These are phyloP conservation scores for Rosellinia necatrix DNA, from an alignment of 2,329 filamentous ascomycete species.

Conservation along the genomic window DNA sequence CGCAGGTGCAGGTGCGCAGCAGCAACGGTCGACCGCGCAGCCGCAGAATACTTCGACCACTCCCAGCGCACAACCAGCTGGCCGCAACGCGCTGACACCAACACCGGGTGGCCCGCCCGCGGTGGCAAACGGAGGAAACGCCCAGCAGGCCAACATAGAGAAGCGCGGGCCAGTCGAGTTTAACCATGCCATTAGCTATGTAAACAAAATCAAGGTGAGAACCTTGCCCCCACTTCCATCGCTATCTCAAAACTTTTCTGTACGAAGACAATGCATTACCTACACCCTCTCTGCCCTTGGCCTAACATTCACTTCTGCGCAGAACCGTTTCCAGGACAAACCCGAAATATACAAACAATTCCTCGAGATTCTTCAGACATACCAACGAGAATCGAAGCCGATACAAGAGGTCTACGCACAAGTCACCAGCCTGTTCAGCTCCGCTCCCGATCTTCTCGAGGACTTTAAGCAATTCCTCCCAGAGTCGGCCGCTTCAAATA, in stretches of 20 bases:
- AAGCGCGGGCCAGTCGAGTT: conserved; percentile 96
- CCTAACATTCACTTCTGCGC: conserved; percentile 26
- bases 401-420: conserved; percentile 98
- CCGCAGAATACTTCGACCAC: conserved; percentile 43
- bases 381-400: conserved; percentile 95
- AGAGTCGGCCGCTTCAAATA: conserved; percentile 71
- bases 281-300: not conserved
- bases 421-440: conserved; percentile 91
- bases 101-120: conserved; percentile 62
- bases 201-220: conserved; percentile 97
- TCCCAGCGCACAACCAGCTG: conserved; percentile 49
- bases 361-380: conserved; percentile 95
- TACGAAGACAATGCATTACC: conserved; percentile 20
- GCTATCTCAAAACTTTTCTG: conserved; percentile 25
- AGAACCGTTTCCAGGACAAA: conserved; percentile 96
- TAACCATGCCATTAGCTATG: conserved; percentile 98
- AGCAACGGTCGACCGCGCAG: conserved; percentile 41
- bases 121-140: conserved; percentile 64
- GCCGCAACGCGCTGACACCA: conserved; percentile 61
- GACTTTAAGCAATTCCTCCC: conserved; percentile 99
- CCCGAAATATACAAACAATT: conserved; percentile 99
- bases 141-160: conserved; percentile 68
- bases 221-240: conserved; percentile 29
- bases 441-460: conserved; percentile 90
- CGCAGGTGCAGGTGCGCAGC: conserved; percentile 36